phyloP scores from a whole-genome alignment of 208 protist species.

The Trypanosoma cruzi region DNA sequence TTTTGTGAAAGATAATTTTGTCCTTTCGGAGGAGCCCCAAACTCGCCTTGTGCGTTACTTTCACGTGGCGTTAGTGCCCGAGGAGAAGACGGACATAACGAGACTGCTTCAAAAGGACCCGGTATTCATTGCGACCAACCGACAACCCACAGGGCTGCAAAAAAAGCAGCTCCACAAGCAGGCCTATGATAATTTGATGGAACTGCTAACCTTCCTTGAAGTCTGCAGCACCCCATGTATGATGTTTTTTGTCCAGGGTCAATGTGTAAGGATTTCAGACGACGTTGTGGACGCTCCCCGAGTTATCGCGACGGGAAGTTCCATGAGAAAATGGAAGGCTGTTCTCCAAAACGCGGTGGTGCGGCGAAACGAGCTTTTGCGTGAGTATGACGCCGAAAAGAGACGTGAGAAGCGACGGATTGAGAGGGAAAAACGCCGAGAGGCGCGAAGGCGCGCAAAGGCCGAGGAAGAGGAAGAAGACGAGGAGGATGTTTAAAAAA shows the following conservation, averaged over 20 bases:
- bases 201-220: slow-evolving; percentile 61
- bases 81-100: slow-evolving; percentile 69
- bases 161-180: slow-evolving; percentile 51
- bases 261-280: slow-evolving; percentile 40
- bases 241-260: slow-evolving; percentile 74
- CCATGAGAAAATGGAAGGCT: slow-evolving; percentile 68
- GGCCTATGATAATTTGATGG: slow-evolving; percentile 60
- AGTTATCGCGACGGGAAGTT: slow-evolving; percentile 49
- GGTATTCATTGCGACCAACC: slow-evolving; percentile 51
- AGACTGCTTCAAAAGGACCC: slow-evolving; percentile 61
- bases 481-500: slow-evolving; percentile 54
- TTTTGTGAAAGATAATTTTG: slow-evolving; percentile 41
- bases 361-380: slow-evolving; percentile 75
- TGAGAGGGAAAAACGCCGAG: slow-evolving; percentile 41
- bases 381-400: slow-evolving; percentile 59
- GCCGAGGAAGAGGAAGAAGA: slow-evolving; percentile 42
- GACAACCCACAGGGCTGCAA: slow-evolving; percentile 50
- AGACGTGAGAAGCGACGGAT: slow-evolving; percentile 41
- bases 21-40: slow-evolving; percentile 43
- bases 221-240: slow-evolving; percentile 76
- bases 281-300: slow-evolving; percentile 34
- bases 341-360: slow-evolving; percentile 73
- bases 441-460: slow-evolving; percentile 43
- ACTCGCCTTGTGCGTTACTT: slow-evolving; percentile 81
- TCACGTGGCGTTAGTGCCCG: slow-evolving; percentile 68